Percentiles rank a stretch among this genome's conserved stretches.
These are phyloP conservation scores for Vigna unguiculata DNA, from an alignment of 306 rosid species.

Conservation along the genomic window DNA sequence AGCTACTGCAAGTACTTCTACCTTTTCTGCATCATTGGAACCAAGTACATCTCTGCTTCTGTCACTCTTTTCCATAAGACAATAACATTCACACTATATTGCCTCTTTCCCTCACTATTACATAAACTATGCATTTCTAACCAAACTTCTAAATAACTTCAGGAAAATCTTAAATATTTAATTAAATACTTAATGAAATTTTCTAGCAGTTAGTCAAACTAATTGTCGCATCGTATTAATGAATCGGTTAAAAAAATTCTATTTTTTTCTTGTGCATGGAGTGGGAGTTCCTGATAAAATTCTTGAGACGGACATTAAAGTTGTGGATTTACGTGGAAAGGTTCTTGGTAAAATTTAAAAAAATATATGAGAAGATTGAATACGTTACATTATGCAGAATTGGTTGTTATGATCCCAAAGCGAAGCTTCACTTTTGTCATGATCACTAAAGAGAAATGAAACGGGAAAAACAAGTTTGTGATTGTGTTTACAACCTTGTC, in stretches of 20 bases:
- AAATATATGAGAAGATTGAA: not conserved
- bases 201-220: too few relatives aligned
- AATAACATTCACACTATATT: slow-evolving; percentile 9
- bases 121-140: too few relatives aligned
- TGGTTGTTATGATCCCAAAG: slow-evolving; percentile 15
- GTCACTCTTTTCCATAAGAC: slow-evolving; percentile 32
- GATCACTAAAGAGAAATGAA: not conserved
- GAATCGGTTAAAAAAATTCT: too few relatives aligned
- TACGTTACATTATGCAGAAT: slow-evolving; percentile 8
- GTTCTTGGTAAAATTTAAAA: not conserved
- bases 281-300: not conserved
- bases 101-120: not conserved
- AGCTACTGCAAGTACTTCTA: not conserved
- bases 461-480: not conserved
- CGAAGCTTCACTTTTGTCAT: slow-evolving; percentile 8
- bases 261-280: too few relatives aligned
- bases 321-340: not conserved
- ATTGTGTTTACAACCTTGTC: slow-evolving; percentile 20
- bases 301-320: not conserved
- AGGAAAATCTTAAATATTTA: too few relatives aligned
- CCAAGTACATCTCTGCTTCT: slow-evolving; percentile 1
- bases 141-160: too few relatives aligned
- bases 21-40: slow-evolving; percentile 13
- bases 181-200: too few relatives aligned
- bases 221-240: too few relatives aligned